Base-by-base conservation (phyloP, 371 early-diverging fungal genomes). In the Lichtheimia ornata region DNA sequence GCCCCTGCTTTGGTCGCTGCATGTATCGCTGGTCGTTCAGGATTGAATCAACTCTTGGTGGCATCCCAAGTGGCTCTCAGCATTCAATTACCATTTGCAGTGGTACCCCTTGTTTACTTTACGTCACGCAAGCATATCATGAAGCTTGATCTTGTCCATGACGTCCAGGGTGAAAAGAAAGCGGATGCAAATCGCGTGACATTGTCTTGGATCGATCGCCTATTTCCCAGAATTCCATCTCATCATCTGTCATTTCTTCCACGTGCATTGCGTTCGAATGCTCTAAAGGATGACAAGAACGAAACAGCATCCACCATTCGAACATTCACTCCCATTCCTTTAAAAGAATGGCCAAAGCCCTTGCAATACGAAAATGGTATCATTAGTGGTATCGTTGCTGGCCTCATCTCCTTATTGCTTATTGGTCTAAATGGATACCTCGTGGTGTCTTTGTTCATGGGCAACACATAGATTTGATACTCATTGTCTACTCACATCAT, bases 51-150 rank as follows among this genome's bases (percentile, higher is more conserved):
- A 27, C 74, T 92, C 61, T 69, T 94, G 30, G 81, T 90, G n/a
- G 84, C 76, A 15, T 85, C 86, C 65, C 94, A 94, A 68, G 92
- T 94, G 9, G 88, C 90, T 0, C 67, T 94, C 53, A 85, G 86
- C 62, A 70, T 92, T 30, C 93, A 92, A 66, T 66, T 94, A 20
- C 93, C 93, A 5, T 92, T 92, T 73, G 91, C 91, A 0, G 87
- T 94, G 9, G 79, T 90, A 53, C 94, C 93, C 5, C 70, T 94
- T 47, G 86, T 93, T 5, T 70, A 78, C 47, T 90, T 93, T 49
- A 91, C 91, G 2, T 71, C 84, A 20, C 72, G 64, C 63, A 76
- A 74, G 63, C 42, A 69, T 20, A 64, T 81, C 30, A 88, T 89
- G 90, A 65, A 73, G 43, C 50, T 73, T 5, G 74, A 73, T 1